Percentiles rank a stretch among this genome's conserved stretches.
Conservation (phyloP, 73 alveolate genomes). For the Tetrahymena elliotti region DNA sequence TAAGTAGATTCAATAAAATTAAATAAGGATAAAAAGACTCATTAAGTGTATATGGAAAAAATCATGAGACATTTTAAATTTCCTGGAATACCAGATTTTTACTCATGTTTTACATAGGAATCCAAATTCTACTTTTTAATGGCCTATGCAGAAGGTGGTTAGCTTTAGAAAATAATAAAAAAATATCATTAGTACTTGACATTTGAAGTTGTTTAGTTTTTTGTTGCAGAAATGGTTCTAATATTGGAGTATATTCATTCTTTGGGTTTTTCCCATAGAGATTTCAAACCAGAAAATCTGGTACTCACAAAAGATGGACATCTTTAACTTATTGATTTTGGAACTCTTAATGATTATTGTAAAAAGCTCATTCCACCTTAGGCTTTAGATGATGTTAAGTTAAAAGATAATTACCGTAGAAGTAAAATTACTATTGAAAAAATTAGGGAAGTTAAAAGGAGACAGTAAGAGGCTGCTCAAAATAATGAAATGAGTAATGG, state of each 20-base stretch:
- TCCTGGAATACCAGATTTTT: neutral
- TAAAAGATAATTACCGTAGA: neutral
- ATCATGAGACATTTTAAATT: neutral
- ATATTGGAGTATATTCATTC: constrained; percentile 51
- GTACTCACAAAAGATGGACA: constrained; percentile 27
- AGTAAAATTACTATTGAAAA: neutral
- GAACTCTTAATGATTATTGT: constrained; percentile 2
- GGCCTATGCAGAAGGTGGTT: neutral
- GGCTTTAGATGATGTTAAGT: neutral
- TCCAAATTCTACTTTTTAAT: neutral
- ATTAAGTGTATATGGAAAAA: neutral
- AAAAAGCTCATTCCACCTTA: neutral
- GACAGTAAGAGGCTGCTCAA: neutral
- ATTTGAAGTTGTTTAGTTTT: constrained; percentile 42
- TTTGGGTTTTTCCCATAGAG: constrained; percentile 57
- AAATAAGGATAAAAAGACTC: neutral
- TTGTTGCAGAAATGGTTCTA: constrained; percentile 51
- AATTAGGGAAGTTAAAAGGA: neutral
- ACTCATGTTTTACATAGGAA: neutral
- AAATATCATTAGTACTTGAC: neutral
- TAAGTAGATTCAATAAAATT: neutral
- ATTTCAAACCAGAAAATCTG: constrained; percentile 47
- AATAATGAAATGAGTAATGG: neutral
- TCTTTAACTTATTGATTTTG: constrained; percentile 31
- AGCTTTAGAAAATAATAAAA: neutral